These are phyloP conservation scores for Kluyveromyces wickerhamii DNA, from an alignment of 805 yeast species.

Conservation along the genomic window DNA sequence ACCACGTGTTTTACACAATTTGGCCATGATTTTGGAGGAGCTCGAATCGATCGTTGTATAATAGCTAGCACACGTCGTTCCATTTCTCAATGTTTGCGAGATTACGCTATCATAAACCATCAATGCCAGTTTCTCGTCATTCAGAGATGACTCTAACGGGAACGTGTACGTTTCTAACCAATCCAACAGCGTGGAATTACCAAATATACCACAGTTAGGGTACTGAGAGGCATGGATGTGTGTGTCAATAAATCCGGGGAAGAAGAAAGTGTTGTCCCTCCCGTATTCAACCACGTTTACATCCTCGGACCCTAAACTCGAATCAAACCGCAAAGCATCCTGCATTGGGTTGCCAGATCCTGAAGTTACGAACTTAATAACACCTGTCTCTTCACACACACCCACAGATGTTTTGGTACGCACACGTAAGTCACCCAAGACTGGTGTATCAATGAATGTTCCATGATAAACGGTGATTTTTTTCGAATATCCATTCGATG, in stretches of 20 bases:
- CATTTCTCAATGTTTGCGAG: slow-evolving; percentile 59
- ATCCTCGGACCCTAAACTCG: slow-evolving; percentile 10
- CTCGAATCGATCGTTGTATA: slow-evolving; percentile 80
- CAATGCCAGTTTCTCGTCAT: slow-evolving; percentile 45
- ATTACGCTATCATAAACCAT: slow-evolving; percentile 61
- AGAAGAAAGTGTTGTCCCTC: slow-evolving; percentile 40
- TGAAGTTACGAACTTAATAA: slow-evolving; percentile 26
- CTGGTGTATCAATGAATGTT: slow-evolving; percentile 67
- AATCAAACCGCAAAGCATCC: slow-evolving; percentile 21
- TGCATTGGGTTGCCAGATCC: slow-evolving; percentile 20
- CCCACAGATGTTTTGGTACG: slow-evolving; percentile 52
- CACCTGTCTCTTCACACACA: slow-evolving; percentile 42
- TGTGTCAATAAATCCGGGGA: slow-evolving; percentile 79
- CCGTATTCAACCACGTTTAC: slow-evolving; percentile 14
- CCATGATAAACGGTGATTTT: slow-evolving; percentile 47
- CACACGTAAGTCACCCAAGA: slow-evolving; percentile 47
- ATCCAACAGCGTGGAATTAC: slow-evolving; percentile 74
- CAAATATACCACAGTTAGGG: slow-evolving; percentile 78
- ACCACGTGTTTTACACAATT: slow-evolving; percentile 54
- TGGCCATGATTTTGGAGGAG: slow-evolving; percentile 71
- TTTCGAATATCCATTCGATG: background rate
- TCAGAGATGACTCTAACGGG: slow-evolving; percentile 71
- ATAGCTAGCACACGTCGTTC: slow-evolving; percentile 90
- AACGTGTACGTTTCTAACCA: slow-evolving; percentile 88
- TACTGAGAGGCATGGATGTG: slow-evolving; percentile 83